Percentiles rank a stretch among this genome's conserved stretches.
Evolutionary conservation across 2,329 filamentous ascomycete genomes (phyloP).

Genomic region (Didymella pinodella): DNA sequence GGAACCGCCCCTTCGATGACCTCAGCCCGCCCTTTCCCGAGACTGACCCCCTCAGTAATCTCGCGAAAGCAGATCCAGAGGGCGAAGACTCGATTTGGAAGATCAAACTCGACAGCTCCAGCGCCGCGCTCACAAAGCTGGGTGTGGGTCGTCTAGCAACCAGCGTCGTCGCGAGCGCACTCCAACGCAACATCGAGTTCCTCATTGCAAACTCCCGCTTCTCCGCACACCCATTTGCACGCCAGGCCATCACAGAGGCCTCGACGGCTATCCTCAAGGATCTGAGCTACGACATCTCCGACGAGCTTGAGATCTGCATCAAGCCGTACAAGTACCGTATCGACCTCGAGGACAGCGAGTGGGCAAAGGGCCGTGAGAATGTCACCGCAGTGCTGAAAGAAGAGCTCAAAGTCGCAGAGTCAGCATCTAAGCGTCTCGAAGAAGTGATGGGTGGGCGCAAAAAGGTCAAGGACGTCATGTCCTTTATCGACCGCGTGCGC

Average conservation of each 20-base stretch:
- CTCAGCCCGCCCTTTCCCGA: slow-evolving; percentile 73
- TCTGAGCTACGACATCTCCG: slow-evolving; percentile 93
- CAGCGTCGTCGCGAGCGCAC: slow-evolving; percentile 85
- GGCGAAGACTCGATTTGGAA: slow-evolving; percentile 86
- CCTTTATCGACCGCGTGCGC: slow-evolving; percentile 87
- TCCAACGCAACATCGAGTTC: slow-evolving; percentile 82
- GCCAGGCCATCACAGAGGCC: slow-evolving; percentile 90
- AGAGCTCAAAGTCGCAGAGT: slow-evolving; percentile 84
- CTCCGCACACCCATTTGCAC: slow-evolving; percentile 86
- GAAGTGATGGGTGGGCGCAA: slow-evolving; percentile 78
- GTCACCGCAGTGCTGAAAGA: slow-evolving; percentile 81
- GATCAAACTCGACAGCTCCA: slow-evolving; percentile 90
- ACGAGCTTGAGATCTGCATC: slow-evolving; percentile 98
- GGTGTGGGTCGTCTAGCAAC: slow-evolving; percentile 93
- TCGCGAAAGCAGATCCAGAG: slow-evolving; percentile 80
- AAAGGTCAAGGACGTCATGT: slow-evolving; percentile 88
- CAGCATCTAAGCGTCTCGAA: slow-evolving; percentile 78
- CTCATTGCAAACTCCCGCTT: slow-evolving; percentile 85
- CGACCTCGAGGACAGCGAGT: slow-evolving; percentile 90
- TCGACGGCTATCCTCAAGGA: slow-evolving; percentile 91
- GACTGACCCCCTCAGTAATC: slow-evolving; percentile 74
- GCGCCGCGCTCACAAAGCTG: slow-evolving; percentile 88
- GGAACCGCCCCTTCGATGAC: slow-evolving; percentile 94
- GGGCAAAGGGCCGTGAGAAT: slow-evolving; percentile 84
- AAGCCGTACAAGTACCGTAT: slow-evolving; percentile 99